Conservation (phyloP, 371 early-diverging fungal species). For the Mortierella sp. region DNA sequence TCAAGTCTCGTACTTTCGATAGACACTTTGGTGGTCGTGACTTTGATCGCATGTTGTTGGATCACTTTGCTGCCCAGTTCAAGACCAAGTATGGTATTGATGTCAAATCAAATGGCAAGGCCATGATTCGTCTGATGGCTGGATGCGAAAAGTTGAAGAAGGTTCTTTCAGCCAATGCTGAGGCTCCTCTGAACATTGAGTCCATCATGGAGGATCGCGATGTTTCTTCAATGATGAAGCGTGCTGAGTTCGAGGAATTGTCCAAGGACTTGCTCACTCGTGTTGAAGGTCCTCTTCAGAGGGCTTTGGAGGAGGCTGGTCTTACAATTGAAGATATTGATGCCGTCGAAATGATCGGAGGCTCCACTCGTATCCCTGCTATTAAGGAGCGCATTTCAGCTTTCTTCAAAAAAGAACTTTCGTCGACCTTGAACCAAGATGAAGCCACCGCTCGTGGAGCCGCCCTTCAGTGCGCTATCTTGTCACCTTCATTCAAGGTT, state of each 20-base stretch:
- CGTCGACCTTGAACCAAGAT: constrained; percentile 97
- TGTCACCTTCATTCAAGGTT: constrained; percentile 98
- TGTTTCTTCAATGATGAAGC: constrained; percentile 85
- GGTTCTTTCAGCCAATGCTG: constrained; percentile 93
- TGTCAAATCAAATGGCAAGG: constrained; percentile 91
- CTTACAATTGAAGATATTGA: constrained; percentile 86
- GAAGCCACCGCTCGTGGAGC: constrained; percentile 97
- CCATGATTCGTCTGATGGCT: constrained; percentile 90
- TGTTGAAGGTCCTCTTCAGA: constrained; percentile 77
- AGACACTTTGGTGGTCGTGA: constrained; percentile 95
- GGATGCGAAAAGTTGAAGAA: constrained; percentile 97
- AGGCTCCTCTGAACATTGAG: constrained; percentile 94
- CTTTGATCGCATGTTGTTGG: constrained; percentile 91
- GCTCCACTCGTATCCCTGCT: constrained; percentile 94
- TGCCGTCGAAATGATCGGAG: constrained; percentile 94
- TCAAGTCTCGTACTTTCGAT: constrained; percentile 93
- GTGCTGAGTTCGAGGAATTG: constrained; percentile 89
- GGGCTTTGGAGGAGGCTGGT: constrained; percentile 87
- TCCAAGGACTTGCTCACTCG: constrained; percentile 80
- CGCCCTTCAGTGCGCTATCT: constrained; percentile 97
- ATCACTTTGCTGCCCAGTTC: constrained; percentile 89
- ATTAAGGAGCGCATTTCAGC: constrained; percentile 90
- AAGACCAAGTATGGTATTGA: constrained; percentile 96
- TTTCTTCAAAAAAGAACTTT: constrained; percentile 87
- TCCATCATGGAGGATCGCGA: constrained; percentile 95